These are phyloP conservation scores for Curvularia spicifera DNA, from an alignment of 2,329 filamentous ascomycete species.

Conservation along the genomic window DNA sequence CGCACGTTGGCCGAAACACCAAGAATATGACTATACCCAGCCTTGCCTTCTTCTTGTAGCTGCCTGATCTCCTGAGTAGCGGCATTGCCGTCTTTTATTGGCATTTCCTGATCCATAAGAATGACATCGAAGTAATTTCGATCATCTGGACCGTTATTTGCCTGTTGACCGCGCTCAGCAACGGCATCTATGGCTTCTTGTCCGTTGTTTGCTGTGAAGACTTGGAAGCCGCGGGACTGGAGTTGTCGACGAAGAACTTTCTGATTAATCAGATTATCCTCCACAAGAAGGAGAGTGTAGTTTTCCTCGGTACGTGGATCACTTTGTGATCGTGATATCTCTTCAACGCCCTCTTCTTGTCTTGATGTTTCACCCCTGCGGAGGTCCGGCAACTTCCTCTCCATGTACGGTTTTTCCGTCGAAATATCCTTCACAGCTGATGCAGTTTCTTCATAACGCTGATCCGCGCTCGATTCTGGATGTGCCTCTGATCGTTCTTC, in stretches of 20 bases:
- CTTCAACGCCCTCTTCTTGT: slow-evolving; percentile 28
- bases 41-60: slow-evolving; percentile 43
- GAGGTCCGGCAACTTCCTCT: slow-evolving; percentile 22
- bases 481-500: slow-evolving; percentile 39
- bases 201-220: slow-evolving; percentile 53
- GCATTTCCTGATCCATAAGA: slow-evolving; percentile 56
- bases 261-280: slow-evolving; percentile 59
- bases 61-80: slow-evolving; percentile 50
- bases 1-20: slow-evolving; percentile 51
- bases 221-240: slow-evolving; percentile 53
- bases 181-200: slow-evolving; percentile 54
- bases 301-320: slow-evolving; percentile 23
- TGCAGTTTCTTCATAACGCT: slow-evolving; percentile 34
- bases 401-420: slow-evolving; percentile 13
- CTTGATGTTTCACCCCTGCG: slow-evolving; percentile 35
- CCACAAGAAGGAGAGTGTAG: slow-evolving; percentile 52
- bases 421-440: slow-evolving; percentile 22
- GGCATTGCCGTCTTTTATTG: slow-evolving; percentile 52
- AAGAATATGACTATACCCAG: slow-evolving; percentile 45
- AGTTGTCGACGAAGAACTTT: slow-evolving; percentile 59
- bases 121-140: slow-evolving; percentile 51
- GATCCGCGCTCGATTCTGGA: slow-evolving; percentile 28
- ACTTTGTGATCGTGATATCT: slow-evolving; percentile 30
- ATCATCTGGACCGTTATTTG: slow-evolving; percentile 17
- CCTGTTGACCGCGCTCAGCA: slow-evolving; percentile 31